Percentiles rank a stretch among this genome's conserved stretches.
Evolutionary conservation across 495 filamentous ascomycete species (phyloP).

Genomic region (Hypomontagnella submonticulosa): DNA sequence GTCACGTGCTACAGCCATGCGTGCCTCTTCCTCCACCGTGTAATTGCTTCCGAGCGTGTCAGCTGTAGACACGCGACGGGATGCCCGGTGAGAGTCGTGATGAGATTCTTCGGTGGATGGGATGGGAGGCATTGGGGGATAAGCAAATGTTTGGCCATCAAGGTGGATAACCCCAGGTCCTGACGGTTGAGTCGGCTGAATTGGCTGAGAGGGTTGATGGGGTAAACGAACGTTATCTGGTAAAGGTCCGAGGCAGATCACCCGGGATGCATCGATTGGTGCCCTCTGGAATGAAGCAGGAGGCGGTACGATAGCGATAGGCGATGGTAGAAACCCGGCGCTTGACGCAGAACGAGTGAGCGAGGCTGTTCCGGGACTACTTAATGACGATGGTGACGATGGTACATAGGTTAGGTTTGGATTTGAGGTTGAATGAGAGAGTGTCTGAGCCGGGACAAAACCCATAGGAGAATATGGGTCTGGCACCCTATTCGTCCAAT

Average conservation of each 20-base stretch:
- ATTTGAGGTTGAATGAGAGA: constrained; percentile 44
- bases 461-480: constrained; percentile 57
- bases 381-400: constrained; percentile 49
- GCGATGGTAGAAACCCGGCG: constrained; percentile 46
- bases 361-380: constrained; percentile 48
- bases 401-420: constrained; percentile 49
- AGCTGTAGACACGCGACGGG: constrained; percentile 49
- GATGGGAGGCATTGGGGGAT: constrained; percentile 36
- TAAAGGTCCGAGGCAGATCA: constrained; percentile 63
- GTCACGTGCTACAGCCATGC: constrained; percentile 49
- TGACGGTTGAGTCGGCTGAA: constrained; percentile 21
- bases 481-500: constrained; percentile 52
- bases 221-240: constrained; percentile 62
- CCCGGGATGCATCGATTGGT: constrained; percentile 61
- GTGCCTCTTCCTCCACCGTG: constrained; percentile 61
- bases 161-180: constrained; percentile 53
- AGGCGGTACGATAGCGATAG: constrained; percentile 45
- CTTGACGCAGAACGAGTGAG: constrained; percentile 51
- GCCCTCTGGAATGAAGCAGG: constrained; percentile 54
- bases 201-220: constrained; percentile 35
- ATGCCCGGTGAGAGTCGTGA: constrained; percentile 13
- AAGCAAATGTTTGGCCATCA: constrained; percentile 43
- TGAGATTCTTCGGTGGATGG: constrained; percentile 22
- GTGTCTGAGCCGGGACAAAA: constrained; percentile 45
- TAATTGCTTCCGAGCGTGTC: constrained; percentile 63